Base-by-base conservation (phyloP, 2,329 filamentous ascomycete species). In the Pseudocercospora cruenta region DNA sequence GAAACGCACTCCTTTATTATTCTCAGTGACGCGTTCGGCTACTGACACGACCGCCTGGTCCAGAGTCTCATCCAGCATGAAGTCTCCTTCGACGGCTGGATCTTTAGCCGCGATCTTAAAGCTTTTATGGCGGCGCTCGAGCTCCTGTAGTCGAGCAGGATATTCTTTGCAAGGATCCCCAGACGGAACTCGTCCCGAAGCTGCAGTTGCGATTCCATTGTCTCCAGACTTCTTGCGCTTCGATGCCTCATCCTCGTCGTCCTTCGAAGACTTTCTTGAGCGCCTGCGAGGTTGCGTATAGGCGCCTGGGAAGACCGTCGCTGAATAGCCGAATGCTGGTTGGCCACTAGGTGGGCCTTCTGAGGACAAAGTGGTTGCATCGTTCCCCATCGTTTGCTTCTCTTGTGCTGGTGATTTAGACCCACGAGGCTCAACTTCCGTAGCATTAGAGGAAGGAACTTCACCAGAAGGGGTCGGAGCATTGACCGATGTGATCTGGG, bases 21-120 rank as follows among this genome's bases (percentile, higher is more conserved):
- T 10, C 19, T 51, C 58, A 45, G 58, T 19, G 5, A 61, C 19
- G 24, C 57, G 31, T 58, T 65, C 63, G 12, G 58, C 57, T 21
- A 65, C 58, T 4, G 63, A 31, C n/a, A 58, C 58, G 4, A 61
- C 10, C 16, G 63, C 63, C n/a, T 58, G 43, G 8, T 28, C 36
- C 6, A 64, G 31, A 9, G 47, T 57, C 6, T 60, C 57, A 22
- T 60, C 54, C 2, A 10, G 4, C 4, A 57, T 6, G 9, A 5
- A 10, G 0, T 4, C 9, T 10, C 53, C 26, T 1, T 24, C 10
- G 10, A 26, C 24, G 4, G 9, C 47, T 53, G 47, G 47, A n/a
- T 53, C 39, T 43, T 43, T 16, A 8, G 16, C 16, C 16, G 39
- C 2, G 14, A n/a, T 39, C 36, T 39, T 39, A 8, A 39, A 39